phyloP scores from a whole-genome alignment of 768 basidiomycete genomes.

The Mycena leptocephala region DNA sequence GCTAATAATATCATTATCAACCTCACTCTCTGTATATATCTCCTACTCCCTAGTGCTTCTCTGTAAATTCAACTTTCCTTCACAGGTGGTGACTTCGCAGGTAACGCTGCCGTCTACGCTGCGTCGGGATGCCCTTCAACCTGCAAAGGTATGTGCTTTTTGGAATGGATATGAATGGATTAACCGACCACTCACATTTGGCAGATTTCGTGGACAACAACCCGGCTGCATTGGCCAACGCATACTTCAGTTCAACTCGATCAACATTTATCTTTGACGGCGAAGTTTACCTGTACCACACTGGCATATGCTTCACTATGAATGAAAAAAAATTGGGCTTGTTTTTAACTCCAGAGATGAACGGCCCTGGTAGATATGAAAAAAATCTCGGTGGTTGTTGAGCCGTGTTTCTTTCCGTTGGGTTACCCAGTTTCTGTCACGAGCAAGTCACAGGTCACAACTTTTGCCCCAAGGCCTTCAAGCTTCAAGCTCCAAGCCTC shows the following conservation, averaged over 20 bases:
- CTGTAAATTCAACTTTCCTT: background rate
- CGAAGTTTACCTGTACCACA: no score
- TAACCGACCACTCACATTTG: background rate
- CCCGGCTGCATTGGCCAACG: constrained; percentile 73
- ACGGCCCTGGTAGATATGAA: no score
- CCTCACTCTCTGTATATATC: constrained; percentile 56
- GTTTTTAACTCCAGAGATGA: no score
- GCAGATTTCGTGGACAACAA: constrained; percentile 75
- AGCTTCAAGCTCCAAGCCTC: no score
- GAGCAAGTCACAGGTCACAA: no score
- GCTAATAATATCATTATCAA: constrained; percentile 79
- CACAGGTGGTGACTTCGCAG: constrained; percentile 76
- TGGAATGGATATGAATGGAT: background rate
- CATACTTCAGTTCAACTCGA: constrained; percentile 79
- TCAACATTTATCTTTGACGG: constrained; percentile 64
- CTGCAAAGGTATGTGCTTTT: constrained; percentile 66
- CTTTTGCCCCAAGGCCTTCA: no score
- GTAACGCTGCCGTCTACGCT: constrained; percentile 57
- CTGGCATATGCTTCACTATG: no score
- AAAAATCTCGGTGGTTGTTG: no score
- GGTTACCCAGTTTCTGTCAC: no score
- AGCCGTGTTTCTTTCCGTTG: no score
- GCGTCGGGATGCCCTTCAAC: constrained; percentile 69
- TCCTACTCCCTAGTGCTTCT: background rate
- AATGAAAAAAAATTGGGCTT: no score